Conservation (phyloP, 495 filamentous ascomycete species). For the Trichoderma reesei region DNA sequence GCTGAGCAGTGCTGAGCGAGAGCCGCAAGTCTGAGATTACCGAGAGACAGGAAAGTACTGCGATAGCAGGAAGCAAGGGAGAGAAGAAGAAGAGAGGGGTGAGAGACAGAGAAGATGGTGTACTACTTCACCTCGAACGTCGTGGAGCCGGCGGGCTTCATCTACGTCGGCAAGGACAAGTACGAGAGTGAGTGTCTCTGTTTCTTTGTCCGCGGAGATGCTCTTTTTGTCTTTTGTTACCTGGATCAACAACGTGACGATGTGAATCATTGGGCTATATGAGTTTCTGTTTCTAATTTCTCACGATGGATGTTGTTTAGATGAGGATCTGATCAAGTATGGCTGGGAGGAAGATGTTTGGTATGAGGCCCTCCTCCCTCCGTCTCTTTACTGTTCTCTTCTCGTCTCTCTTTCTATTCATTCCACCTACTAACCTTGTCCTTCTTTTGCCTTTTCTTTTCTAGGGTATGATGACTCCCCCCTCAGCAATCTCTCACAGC, state of each 20-base stretch:
- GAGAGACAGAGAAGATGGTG: slow-evolving; percentile 52
- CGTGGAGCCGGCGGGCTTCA: slow-evolving; percentile 59
- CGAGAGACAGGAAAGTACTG: not conserved
- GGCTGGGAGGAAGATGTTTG: slow-evolving; percentile 94
- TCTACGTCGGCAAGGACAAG: slow-evolving; percentile 98
- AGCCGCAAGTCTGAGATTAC: not conserved
- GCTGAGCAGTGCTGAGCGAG: not conserved
- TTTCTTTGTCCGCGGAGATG: too few species aligned
- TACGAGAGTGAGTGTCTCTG: slow-evolving; percentile 80
- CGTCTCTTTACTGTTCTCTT: not conserved
- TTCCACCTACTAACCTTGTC: too few species aligned
- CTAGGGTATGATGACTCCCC: not conserved
- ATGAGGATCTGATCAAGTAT: slow-evolving; percentile 90
- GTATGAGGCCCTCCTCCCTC: slow-evolving; percentile 35
- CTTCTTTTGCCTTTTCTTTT: too few species aligned
- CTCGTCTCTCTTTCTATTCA: too few species aligned
- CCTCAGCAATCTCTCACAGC: too few species aligned
- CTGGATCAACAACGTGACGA: too few species aligned
- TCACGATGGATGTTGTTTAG: too few species aligned
- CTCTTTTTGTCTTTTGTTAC: too few species aligned
- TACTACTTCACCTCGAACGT: slow-evolving; percentile 89
- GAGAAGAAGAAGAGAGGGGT: not conserved
- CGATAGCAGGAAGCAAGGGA: not conserved
- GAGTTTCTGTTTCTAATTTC: too few species aligned
- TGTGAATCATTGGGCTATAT: too few species aligned